Evolutionary conservation across 2,329 filamentous ascomycete genomes (phyloP), one percentile per base, ranked within the genome.

Genomic region (Cladorrhinum sp.): DNA sequence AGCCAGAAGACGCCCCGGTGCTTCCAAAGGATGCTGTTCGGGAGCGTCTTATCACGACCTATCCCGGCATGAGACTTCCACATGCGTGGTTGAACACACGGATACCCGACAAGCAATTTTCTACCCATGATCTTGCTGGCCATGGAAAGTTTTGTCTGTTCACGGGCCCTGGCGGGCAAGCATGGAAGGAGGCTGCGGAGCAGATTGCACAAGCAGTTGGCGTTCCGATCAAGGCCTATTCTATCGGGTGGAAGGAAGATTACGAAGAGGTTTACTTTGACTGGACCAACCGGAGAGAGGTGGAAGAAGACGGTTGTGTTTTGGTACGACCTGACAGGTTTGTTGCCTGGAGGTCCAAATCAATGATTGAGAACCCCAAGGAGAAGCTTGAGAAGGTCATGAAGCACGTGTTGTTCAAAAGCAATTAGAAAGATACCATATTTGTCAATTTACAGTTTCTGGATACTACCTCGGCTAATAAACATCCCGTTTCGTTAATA

Each of bases 231-330:
- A 76, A 75, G 6, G 75, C 73, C 0, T 78, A 81, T 59, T 76
- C 74, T 1, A 82, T 88, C 64, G 85, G 85, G 0, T 83, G 77
- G 70, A 72, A 75, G 7, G 79, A 82, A 62, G 82, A 87, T 60
- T 87, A 77, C 64, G 79, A 85, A 67, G 85, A 88, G 67, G 76
- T 83, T 0, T 87, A 87, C 68, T 79, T 78, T 61, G 82, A 85
- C 55, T 88, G 85, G 85, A 77, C 74, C 16, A 71, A 73, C 50
- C 70, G 75, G 56, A 74, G 82, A 13, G 81, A 79, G 41, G 77
- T 87, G 2, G 77, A 79, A 22, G 85, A 86, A 64, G 77, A 80
- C 60, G 84, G 85, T 1, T 81, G 77, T 66, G 76, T 87, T 13
- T 75, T 87, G 20, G 78, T 82, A 2, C 71, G 84, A 10, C 85